Conservation (phyloP, 352 stramenopile species). For the Phytophthora melonis region DNA sequence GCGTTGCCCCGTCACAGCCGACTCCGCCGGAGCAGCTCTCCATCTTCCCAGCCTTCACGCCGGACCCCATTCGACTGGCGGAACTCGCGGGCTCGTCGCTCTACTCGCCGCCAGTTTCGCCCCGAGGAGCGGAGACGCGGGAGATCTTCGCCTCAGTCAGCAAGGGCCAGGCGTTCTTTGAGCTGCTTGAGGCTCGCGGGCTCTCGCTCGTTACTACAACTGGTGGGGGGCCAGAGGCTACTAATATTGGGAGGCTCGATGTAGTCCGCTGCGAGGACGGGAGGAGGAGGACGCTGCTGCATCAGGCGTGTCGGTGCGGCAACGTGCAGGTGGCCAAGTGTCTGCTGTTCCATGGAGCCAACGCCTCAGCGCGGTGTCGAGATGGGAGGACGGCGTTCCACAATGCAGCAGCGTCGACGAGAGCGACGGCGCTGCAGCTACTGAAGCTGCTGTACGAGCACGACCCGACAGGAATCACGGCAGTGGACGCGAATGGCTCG, state of each 20-base stretch:
- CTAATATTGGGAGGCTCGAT: constrained; percentile 23
- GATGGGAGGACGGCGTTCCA: constrained; percentile 70
- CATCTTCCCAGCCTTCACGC: constrained; percentile 39
- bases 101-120: constrained; percentile 26
- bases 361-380: constrained; percentile 48
- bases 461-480: constrained; percentile 48
- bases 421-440: constrained; percentile 43
- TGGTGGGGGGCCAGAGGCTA: constrained; percentile 6
- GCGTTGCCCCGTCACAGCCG: constrained; percentile 18
- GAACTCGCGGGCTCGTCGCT: constrained; percentile 24
- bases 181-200: constrained; percentile 32
- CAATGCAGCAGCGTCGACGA: constrained; percentile 48
- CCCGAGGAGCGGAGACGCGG: constrained; percentile 16
- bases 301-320: constrained; percentile 65
- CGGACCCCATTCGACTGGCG: constrained; percentile 21
- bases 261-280: constrained; percentile 58
- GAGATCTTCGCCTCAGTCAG: constrained; percentile 41
- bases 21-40: constrained; percentile 21
- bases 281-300: constrained; percentile 68
- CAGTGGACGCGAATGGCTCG: constrained; percentile 68
- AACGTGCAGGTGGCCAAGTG: constrained; percentile 64
- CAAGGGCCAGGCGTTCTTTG: constrained; percentile 35
- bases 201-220: constrained; percentile 13
- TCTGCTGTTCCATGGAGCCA: constrained; percentile 64
- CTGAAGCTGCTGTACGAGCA: constrained; percentile 65